Evolutionary conservation across 371 early-diverging fungal species (phyloP).

Genomic region (Neoconidiobolus thromboides): DNA sequence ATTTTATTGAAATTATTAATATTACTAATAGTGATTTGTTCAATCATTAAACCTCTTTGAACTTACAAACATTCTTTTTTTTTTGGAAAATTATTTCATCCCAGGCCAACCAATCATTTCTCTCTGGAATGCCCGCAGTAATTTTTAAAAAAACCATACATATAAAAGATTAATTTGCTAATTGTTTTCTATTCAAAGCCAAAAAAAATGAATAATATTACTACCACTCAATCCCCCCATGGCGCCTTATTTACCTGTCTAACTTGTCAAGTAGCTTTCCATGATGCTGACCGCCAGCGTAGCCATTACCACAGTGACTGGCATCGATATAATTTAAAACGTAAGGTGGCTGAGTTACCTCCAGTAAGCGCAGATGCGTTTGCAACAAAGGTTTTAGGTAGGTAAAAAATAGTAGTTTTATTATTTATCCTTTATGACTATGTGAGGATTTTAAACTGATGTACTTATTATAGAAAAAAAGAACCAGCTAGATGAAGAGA

Average conservation of each 20-base stretch:
- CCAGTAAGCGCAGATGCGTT: conserved; percentile 69
- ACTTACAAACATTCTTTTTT: too few relatives aligned
- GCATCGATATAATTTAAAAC: conserved; percentile 95
- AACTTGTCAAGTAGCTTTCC: conserved; percentile 75
- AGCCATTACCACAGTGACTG: conserved; percentile 86
- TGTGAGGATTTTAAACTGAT: conserved; percentile 6
- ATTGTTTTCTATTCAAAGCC: too few relatives aligned
- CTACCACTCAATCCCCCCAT: too few relatives aligned
- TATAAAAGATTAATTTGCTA: too few relatives aligned
- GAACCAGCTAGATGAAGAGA: background rate
- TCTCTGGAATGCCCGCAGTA: too few relatives aligned
- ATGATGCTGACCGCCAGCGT: conserved; percentile 62
- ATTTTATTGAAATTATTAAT: too few relatives aligned
- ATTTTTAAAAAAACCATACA: too few relatives aligned
- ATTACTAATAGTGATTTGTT: too few relatives aligned
- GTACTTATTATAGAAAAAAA: background rate
- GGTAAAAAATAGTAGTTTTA: background rate
- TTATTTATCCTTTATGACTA: conserved; percentile 12
- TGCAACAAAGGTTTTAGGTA: conserved; percentile 44
- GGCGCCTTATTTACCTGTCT: conserved; percentile 36
- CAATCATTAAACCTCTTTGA: too few relatives aligned
- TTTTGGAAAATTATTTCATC: too few relatives aligned
- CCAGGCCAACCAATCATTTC: too few relatives aligned
- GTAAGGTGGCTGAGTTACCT: conserved; percentile 68
- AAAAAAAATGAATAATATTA: too few relatives aligned